Conservation (phyloP, 805 yeast species). For the Candida bentonensis region DNA sequence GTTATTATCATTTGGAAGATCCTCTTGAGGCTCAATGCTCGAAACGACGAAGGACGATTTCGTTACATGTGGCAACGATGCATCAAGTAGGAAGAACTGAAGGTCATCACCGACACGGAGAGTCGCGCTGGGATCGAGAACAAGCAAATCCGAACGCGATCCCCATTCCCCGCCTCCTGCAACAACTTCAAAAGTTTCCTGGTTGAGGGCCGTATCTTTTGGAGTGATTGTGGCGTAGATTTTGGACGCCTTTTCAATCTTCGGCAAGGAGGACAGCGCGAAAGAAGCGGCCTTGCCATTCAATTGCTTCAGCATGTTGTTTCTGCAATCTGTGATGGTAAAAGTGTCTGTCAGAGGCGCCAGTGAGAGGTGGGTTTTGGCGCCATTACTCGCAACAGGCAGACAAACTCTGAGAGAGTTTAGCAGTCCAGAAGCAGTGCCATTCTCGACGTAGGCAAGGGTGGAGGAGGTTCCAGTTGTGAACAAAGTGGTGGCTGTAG, state of each 20-base stretch:
- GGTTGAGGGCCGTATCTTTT: constrained; percentile 3
- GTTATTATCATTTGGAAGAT: neutral
- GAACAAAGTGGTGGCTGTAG: constrained; percentile 22
- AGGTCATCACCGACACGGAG: constrained; percentile 31
- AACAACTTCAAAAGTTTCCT: constrained; percentile 29
- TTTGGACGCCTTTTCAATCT: constrained; percentile 25
- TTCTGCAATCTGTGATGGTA: constrained; percentile 34
- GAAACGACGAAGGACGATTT: neutral
- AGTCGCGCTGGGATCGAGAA: constrained; percentile 43
- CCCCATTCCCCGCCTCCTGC: constrained; percentile 78
- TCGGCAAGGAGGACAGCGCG: constrained; percentile 1
- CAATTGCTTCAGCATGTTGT: constrained; percentile 46
- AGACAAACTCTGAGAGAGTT: constrained; percentile 4
- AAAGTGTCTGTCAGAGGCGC: constrained; percentile 15
- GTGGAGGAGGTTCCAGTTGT: constrained; percentile 14
- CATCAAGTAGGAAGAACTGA: constrained; percentile 22
- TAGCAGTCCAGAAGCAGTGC: constrained; percentile 9
- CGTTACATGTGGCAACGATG: neutral
- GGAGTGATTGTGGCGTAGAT: constrained; percentile 6
- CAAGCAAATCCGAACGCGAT: constrained; percentile 50
- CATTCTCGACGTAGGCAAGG: constrained; percentile 4
- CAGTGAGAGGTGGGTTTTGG: constrained; percentile 5
- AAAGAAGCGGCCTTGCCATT: constrained; percentile 41
- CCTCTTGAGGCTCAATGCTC: neutral
- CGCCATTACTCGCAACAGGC: constrained; percentile 4